A percentile compares a stretch with the other conserved stretches of the same genome.
Evolutionary conservation across 805 yeast species (phyloP).

Genomic region (Cyberlindnera suaveolens): DNA sequence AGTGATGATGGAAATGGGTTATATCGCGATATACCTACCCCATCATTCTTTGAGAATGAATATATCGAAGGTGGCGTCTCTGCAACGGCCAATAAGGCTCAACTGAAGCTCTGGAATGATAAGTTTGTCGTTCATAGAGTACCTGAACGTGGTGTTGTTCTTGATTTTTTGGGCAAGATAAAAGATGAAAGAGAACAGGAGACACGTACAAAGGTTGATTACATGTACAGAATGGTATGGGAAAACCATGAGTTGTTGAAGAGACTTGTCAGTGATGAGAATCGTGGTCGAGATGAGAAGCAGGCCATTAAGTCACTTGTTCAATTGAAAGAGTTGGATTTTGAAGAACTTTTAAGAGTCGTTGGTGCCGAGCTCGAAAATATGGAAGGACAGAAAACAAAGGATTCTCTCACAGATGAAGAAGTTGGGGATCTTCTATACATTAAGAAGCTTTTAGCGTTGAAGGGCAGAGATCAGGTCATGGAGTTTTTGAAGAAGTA

Average conservation of each 20-base stretch:
- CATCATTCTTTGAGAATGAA: conserved; percentile 29
- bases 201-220: conserved; percentile 26
- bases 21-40: conserved; percentile 14
- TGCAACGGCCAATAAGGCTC: conserved; percentile 24
- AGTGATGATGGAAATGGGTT: conserved; percentile 19
- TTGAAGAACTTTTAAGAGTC: conserved; percentile 41
- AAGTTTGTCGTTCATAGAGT: conserved; percentile 52
- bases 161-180: conserved; percentile 61
- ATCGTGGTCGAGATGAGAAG: conserved; percentile 24
- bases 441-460: conserved; percentile 54
- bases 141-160: conserved; percentile 59
- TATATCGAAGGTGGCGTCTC: conserved; percentile 31
- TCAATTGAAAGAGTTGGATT: conserved; percentile 33
- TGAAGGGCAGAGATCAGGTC: conserved; percentile 65
- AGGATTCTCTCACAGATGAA: conserved; percentile 12
- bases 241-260: conserved; percentile 33
- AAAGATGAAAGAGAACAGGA: conserved; percentile 28
- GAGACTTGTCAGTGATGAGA: conserved; percentile 21
- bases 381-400: conserved; percentile 17
- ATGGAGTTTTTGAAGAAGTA: conserved; percentile 43
- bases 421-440: conserved; percentile 48
- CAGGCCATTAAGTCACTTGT: conserved; percentile 28
- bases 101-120: conserved; percentile 23
- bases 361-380: conserved; percentile 26
- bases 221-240: conserved; percentile 26